Evolutionary conservation across 2,329 filamentous ascomycete species (phyloP).

Genomic region (Aspergillus pseudoviridinutans): DNA sequence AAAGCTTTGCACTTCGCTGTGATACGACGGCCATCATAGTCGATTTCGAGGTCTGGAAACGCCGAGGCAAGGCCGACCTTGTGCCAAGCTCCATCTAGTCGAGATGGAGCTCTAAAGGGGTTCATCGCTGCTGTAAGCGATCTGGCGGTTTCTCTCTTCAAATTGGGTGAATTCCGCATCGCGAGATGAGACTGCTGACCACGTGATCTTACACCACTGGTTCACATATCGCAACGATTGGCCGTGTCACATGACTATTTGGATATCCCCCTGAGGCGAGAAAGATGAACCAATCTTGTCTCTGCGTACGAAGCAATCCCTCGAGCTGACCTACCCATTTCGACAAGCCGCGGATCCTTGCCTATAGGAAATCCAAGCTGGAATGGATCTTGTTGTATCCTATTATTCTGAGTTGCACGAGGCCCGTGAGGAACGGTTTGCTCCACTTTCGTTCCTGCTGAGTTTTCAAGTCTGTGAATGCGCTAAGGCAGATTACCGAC

Average conservation of each 20-base stretch:
- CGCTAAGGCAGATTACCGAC: slow-evolving; percentile 16
- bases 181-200: background rate
- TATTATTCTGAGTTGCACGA: no score
- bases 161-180: background rate
- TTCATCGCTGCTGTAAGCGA: slow-evolving; percentile 13
- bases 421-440: no score
- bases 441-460: no score
- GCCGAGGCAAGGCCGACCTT: slow-evolving; percentile 53
- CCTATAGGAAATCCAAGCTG: no score
- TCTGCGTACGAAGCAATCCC: no score
- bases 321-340: no score
- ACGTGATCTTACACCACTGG: background rate
- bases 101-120: slow-evolving; percentile 16
- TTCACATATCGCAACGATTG: no score
- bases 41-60: slow-evolving; percentile 55
- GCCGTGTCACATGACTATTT: no score
- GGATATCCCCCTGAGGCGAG: no score
- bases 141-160: background rate
- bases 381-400: no score
- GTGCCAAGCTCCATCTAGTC: slow-evolving; percentile 46
- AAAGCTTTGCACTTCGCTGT: slow-evolving; percentile 59
- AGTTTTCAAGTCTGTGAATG: background rate
- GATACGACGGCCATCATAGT: slow-evolving; percentile 36
- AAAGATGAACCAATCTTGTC: no score
- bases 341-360: no score